phyloP scores from a whole-genome alignment of 441 rosid genomes.

The Populus hybrid region DNA sequence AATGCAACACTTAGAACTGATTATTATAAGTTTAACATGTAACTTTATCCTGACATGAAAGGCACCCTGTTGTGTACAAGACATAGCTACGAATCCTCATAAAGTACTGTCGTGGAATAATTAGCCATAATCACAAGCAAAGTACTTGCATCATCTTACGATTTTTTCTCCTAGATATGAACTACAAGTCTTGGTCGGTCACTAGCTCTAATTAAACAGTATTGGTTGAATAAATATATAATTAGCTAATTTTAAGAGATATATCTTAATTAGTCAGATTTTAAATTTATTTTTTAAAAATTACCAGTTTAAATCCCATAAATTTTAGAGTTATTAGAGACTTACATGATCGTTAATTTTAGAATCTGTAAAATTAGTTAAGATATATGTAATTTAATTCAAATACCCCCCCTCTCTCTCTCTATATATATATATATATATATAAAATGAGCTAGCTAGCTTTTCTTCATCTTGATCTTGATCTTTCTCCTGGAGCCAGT shows the following conservation, averaged over 20 bases:
- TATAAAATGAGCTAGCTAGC: too few relatives aligned
- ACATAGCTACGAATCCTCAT: neutral
- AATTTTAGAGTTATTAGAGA: too few relatives aligned
- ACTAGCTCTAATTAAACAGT: neutral
- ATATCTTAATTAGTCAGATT: too few relatives aligned
- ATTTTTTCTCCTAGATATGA: neutral
- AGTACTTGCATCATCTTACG: neutral
- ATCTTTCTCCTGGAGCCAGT: neutral
- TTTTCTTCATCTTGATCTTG: neutral
- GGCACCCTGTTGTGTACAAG: neutral
- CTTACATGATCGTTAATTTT: rapidly evolving
- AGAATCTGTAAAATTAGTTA: too few relatives aligned
- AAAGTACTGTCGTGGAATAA: neutral
- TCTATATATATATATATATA: too few relatives aligned
- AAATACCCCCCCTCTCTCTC: too few relatives aligned
- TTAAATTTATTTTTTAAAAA: too few relatives aligned
- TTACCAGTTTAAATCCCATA: too few relatives aligned
- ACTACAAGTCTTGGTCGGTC: neutral
- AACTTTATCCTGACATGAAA: neutral
- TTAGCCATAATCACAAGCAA: neutral
- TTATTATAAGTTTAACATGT: neutral
- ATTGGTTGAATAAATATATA: neutral
- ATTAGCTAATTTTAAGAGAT: neutral
- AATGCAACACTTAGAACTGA: neutral
- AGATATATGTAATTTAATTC: too few relatives aligned